Evolutionary conservation across 257 asterid genomes (phyloP).

Genomic region (Solanum megistacrolobum): DNA sequence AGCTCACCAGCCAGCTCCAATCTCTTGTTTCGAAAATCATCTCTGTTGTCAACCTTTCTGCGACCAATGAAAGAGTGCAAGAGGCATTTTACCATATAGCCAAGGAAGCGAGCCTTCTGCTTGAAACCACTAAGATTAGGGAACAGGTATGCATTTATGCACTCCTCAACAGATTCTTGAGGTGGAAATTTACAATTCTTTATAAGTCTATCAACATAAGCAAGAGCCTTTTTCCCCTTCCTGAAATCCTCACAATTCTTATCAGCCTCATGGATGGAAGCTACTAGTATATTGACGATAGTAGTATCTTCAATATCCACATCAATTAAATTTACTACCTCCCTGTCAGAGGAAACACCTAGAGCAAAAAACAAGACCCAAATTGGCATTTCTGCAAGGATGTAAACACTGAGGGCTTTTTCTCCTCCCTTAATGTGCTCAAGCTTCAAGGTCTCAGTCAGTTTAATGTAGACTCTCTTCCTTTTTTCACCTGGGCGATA

Average conservation of each 20-base stretch:
- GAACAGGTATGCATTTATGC: slow-evolving; percentile 44
- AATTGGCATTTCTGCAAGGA: slow-evolving; percentile 59
- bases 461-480: slow-evolving; percentile 51
- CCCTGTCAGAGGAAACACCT: slow-evolving; percentile 66
- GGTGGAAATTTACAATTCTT: slow-evolving; percentile 58
- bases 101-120: slow-evolving; percentile 78
- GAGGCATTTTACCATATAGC: slow-evolving; percentile 81
- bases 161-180: slow-evolving; percentile 62
- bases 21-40: slow-evolving; percentile 88
- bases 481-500: slow-evolving; percentile 50
- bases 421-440: slow-evolving; percentile 52
- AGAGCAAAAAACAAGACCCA: slow-evolving; percentile 85
- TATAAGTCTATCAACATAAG: slow-evolving; percentile 36
- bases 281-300: slow-evolving; percentile 43
- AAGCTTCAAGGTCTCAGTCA: slow-evolving; percentile 37
- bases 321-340: slow-evolving; percentile 52
- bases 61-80: slow-evolving; percentile 67
- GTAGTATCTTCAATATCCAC: slow-evolving; percentile 36
- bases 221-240: slow-evolving; percentile 33
- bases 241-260: slow-evolving; percentile 55
- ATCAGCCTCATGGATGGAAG: slow-evolving; percentile 78
- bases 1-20: slow-evolving; percentile 84
- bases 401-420: slow-evolving; percentile 53
- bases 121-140: slow-evolving; percentile 43
- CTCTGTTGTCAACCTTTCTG: slow-evolving; percentile 72